Evolutionary conservation across 177 flowering plant genomes (phyloP), one percentile per base, ranked within the genome.

Genomic region (Vitis hybrid): DNA sequence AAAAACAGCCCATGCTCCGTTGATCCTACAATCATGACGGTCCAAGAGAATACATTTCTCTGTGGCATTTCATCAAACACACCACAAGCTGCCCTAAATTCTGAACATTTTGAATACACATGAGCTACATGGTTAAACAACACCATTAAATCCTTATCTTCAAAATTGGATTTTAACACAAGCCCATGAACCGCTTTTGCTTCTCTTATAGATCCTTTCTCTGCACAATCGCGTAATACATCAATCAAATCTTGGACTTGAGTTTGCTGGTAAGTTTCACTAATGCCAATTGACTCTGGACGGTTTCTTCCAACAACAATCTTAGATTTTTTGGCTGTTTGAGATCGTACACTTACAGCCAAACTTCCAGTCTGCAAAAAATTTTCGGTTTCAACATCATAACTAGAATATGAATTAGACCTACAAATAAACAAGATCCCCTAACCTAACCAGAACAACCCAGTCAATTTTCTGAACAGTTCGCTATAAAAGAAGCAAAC

Each of bases 11-110:
- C 82, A 65, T 79, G 82, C 53, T 83, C 83, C 3, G 76, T 74
- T 1, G 80, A 83, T 22, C 88, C 94, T 55, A 76, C 80, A 74
- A 90, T 85, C 86, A 90, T 84, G 48, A 77, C 82, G 3, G 88
- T 90, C 92, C 89, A 86, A 15, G 92, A 88, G 64, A 86, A 84
- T 13, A 76, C 75, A 63, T 88, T 85, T 74, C 79, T 81, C 0
- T 74, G 73, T 6, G 80, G 22, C 83, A 86, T 85, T 75, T 73
- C 57, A 61, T 77, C 82, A 65, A 90, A 88, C 70, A 90, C 70
- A 29, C 53, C 55, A 39, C 79, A 70, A 18, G 88, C 85, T 16
- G 73, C 58, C 2, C 31, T 49, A 45, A 80, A 80, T 59, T 82
- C 84, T 3, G 76, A 81, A 66, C 86, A 86, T 75, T 87, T 89